These are phyloP conservation scores for Dictyophora rubrovolvata DNA, from an alignment of 768 basidiomycete species.

Conservation along the genomic window DNA sequence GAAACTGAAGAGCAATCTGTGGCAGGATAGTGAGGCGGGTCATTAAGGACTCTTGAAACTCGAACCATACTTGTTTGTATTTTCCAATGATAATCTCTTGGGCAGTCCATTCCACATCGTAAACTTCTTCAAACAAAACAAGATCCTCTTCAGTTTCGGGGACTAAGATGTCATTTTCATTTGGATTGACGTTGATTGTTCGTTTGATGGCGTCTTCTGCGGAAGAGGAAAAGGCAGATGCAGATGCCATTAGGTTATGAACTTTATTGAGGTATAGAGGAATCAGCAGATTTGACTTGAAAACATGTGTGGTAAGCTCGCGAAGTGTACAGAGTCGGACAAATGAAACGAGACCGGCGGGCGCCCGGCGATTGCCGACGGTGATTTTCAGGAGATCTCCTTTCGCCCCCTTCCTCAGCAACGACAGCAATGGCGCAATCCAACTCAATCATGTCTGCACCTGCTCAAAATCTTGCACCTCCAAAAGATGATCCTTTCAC, in stretches of 20 bases:
- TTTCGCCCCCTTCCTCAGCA: not conserved
- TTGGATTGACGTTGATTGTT: constrained; percentile 36
- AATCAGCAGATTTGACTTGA: no score
- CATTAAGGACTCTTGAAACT: not conserved
- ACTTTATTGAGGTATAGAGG: no score
- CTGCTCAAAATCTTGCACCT: constrained; percentile 46
- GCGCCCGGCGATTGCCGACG: constrained; percentile 5
- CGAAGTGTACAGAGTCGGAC: not conserved
- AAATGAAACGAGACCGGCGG: no score
- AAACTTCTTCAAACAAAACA: constrained; percentile 44
- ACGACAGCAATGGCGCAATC: constrained; percentile 1
- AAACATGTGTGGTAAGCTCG: no score
- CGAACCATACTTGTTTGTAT: constrained; percentile 55
- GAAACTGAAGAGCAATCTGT: constrained; percentile 88
- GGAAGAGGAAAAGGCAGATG: constrained; percentile 38
- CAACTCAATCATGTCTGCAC: constrained; percentile 56
- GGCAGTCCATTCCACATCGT: constrained; percentile 64
- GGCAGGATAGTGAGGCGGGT: not conserved
- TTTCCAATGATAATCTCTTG: constrained; percentile 47
- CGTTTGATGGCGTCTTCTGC: constrained; percentile 57
- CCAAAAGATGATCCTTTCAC: constrained; percentile 78
- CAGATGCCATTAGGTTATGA: not conserved
- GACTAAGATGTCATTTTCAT: constrained; percentile 23
- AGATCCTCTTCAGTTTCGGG: constrained; percentile 22
- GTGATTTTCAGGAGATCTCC: not conserved